These are phyloP conservation scores for Camellia lanceoleosa DNA, from an alignment of 148 eudicot genomes.

Conservation along the genomic window DNA sequence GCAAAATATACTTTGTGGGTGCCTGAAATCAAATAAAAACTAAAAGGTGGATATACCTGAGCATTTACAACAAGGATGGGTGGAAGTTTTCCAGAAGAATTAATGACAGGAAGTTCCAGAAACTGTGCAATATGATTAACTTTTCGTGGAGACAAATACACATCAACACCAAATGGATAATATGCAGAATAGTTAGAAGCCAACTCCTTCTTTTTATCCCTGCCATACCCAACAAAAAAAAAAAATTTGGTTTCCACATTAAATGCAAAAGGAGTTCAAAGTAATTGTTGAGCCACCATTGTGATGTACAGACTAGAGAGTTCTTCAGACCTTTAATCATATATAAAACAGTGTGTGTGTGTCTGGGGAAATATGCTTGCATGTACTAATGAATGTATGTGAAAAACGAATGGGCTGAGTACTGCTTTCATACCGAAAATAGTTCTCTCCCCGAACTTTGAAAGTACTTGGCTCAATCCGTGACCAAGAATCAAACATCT, in stretches of 20 bases:
- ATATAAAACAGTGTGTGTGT: background rate
- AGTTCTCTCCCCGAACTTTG: constrained; percentile 75
- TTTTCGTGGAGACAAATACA: constrained; percentile 75
- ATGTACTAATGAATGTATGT: background rate
- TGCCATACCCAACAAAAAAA: constrained; percentile 17
- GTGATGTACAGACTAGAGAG: background rate
- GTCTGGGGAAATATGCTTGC: too few relatives aligned
- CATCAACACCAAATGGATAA: constrained; percentile 85
- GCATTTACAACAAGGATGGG: constrained; percentile 90
- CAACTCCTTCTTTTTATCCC: constrained; percentile 89
- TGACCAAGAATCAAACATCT: constrained; percentile 84
- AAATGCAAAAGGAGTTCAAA: background rate
- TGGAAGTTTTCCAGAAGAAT: constrained; percentile 60
- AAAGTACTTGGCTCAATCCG: constrained; percentile 63
- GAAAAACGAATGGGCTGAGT: background rate
- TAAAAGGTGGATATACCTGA: constrained; percentile 49
- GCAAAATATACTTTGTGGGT: background rate
- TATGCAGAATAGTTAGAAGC: constrained; percentile 77
- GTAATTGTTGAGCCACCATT: too few relatives aligned
- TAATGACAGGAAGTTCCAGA: constrained; percentile 69
- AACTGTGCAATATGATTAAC: constrained; percentile 83
- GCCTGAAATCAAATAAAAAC: background rate
- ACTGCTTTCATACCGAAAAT: constrained; percentile 56
- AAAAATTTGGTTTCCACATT: background rate
- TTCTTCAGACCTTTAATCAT: background rate